Base-by-base conservation (phyloP, 495 filamentous ascomycete genomes). In the Penicillium chermesinum region DNA sequence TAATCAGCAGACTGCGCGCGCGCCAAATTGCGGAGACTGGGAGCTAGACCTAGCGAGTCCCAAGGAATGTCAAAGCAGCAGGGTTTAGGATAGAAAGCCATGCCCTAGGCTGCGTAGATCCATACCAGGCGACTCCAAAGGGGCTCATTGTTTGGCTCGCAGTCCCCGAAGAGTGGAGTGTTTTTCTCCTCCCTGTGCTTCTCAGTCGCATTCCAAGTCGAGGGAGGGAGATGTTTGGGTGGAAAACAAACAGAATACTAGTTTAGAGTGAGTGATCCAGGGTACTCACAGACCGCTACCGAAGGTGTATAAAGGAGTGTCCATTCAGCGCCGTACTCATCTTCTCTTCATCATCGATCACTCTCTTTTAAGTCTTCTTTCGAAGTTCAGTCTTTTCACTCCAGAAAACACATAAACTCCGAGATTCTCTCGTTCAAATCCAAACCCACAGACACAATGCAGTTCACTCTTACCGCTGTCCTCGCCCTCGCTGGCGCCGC, bases 381-480 rank as follows among this genome's bases (percentile, higher is more conserved):
- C 35, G 48, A 49, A 55, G 50, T 55, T 20, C 58, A 64, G 58
- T 61, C 49, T 64, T 62, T 66, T 36, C 50, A 53, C 47, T 35
- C 37, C 27, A 42, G 25, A 41, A 44, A 57, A 49, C 13, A 38
- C 34, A 30, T 53, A 46, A 40, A 48, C 59, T 70, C 61, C 58
- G 57, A 59, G 57, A 52, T 35, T 30, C 53, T 61, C 55, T 64
- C 58, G 52, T 69, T 64, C 50, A 67, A 50, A 41, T 52, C 57
- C 62, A 64, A 70, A 50, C 47, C 65, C 64, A 67, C 62, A 44
- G 46, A 55, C 64, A 72, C 52, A 70, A 63, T 63, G 61, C 54
- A 61, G 54, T 63, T 63, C 58, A 41, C 61, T 48, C 17, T 62
- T 30, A 41, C 53, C 53, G 20, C 59, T 45, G 42, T 57, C 35